phyloP scores from a whole-genome alignment of 2,329 filamentous ascomycete genomes.

The Epichloe sylvatica region DNA sequence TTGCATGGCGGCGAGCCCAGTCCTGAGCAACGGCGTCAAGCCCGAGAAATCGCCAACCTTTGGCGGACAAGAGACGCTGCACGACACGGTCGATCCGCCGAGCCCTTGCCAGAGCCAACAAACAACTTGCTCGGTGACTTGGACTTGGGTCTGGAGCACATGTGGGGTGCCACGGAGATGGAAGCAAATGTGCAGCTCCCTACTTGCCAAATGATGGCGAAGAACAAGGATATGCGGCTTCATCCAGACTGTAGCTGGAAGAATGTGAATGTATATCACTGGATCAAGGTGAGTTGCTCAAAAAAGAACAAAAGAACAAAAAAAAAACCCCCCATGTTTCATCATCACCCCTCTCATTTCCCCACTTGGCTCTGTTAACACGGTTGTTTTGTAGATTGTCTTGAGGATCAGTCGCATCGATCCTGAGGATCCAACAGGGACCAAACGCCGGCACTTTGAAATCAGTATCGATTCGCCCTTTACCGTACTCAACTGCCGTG shows the following conservation, averaged over 20 bases:
- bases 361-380: neutral
- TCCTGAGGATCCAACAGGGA: slow-evolving; percentile 53
- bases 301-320: too few relatives aligned
- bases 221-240: slow-evolving; percentile 49
- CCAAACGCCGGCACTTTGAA: slow-evolving; percentile 77
- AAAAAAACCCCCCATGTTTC: neutral
- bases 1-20: slow-evolving; percentile 67
- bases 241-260: slow-evolving; percentile 89
- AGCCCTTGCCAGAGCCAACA: slow-evolving; percentile 34
- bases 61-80: slow-evolving; percentile 42
- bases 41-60: slow-evolving; percentile 30
- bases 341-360: neutral
- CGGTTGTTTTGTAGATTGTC: slow-evolving; percentile 49
- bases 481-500: slow-evolving; percentile 81
- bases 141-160: slow-evolving; percentile 52
- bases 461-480: slow-evolving; percentile 95
- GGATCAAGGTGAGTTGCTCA: slow-evolving; percentile 63
- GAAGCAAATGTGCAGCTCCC: slow-evolving; percentile 89
- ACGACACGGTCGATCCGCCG: slow-evolving; percentile 23
- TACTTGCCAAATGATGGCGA: slow-evolving; percentile 74
- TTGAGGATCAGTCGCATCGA: slow-evolving; percentile 82
- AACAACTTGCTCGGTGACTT: slow-evolving; percentile 73
- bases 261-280: slow-evolving; percentile 87
- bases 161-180: slow-evolving; percentile 80
- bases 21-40: slow-evolving; percentile 31